Evolutionary conservation across 1,284 basidiomycete genomes (phyloP), one percentile per base, ranked within the genome.

Genomic region (Microbotryomycetes sp.): DNA sequence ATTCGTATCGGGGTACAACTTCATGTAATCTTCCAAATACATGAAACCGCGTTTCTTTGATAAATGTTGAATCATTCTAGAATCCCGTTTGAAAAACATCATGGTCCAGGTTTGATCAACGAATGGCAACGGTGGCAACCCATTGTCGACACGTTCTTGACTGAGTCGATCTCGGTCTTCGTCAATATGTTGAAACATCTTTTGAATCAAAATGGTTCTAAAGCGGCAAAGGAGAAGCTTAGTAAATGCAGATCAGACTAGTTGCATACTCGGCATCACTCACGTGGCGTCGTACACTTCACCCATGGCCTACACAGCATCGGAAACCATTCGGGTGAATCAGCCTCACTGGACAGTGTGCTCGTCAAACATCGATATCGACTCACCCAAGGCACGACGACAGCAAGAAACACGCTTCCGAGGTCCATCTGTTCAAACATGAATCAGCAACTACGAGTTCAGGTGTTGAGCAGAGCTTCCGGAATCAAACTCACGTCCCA

Each of bases 21-120:
- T 22, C 28, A 70, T 31, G 42, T 62, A 72, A 6, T 65, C 63
- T 1, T 66, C 64, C 14, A 69, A 50, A 15, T 60, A 58, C 6
- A 49, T 23, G 32, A 72, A 67, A 1, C 62, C 64, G 4, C 70
- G 67, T 54, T 67, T 68, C 51, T 63, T 64, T 6, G 48, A 48
- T 9, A 68, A 51, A 7, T 60, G 54, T 1, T 56, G 30, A 4
- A 66, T 62, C 36, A 68, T 55, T 14, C 67, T 59, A 15, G 61
- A 59, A 6, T 66, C 64, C 1, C 53, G 59, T 48, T 61, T 62
- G 60, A 67, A 68, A 60, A 70, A 69, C 60, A 69, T 56, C 63
- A 68, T 65, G 15, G 66, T 68, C 59, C 64, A 68, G 9, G 59
- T 56, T 2, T 54, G 47, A 2, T 32, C 29, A 23, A 63, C 32